A percentile compares a stretch with the other conserved stretches of the same genome.
Evolutionary conservation across 2,329 filamentous ascomycete species (phyloP).

Genomic region (Aureobasidium sp.): DNA sequence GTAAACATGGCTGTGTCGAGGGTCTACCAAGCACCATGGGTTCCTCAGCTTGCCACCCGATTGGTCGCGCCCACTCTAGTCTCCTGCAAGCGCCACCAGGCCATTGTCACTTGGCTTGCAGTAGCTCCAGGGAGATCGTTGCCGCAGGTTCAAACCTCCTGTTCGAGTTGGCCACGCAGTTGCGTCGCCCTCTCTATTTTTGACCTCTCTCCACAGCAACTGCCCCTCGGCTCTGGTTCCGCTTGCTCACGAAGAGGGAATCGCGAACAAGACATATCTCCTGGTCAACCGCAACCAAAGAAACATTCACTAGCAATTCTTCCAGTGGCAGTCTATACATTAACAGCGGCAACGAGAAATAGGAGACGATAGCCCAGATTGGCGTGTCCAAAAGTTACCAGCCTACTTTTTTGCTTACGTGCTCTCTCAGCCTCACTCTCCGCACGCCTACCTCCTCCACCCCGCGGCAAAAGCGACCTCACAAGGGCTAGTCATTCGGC

Average conservation of each 20-base stretch:
- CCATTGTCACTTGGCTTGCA: constrained; percentile 1
- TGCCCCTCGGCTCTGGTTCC: not conserved
- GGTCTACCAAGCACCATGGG: not conserved
- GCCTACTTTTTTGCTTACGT: constrained; percentile 5
- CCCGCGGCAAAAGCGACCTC: not conserved
- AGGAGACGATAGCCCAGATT: not conserved
- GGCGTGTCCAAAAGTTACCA: not conserved
- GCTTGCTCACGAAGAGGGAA: not conserved
- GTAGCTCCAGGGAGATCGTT: not conserved
- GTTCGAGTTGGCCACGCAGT: not conserved
- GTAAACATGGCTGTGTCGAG: constrained; percentile 4
- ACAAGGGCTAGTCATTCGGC: not conserved
- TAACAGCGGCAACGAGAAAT: not conserved
- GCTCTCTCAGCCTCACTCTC: not conserved
- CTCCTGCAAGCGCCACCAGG: not conserved
- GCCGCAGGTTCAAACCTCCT: not conserved
- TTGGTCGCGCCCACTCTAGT: not conserved
- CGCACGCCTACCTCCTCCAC: not conserved
- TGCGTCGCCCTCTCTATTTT: not conserved
- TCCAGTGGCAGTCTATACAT: not conserved
- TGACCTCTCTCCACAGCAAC: not conserved
- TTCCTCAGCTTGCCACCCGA: not conserved
- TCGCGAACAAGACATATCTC: not conserved
- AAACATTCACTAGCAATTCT: not conserved
- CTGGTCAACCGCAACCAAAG: not conserved